Conservation (phyloP, 2,329 filamentous ascomycete genomes). For the Trichoderma asperellum region DNA sequence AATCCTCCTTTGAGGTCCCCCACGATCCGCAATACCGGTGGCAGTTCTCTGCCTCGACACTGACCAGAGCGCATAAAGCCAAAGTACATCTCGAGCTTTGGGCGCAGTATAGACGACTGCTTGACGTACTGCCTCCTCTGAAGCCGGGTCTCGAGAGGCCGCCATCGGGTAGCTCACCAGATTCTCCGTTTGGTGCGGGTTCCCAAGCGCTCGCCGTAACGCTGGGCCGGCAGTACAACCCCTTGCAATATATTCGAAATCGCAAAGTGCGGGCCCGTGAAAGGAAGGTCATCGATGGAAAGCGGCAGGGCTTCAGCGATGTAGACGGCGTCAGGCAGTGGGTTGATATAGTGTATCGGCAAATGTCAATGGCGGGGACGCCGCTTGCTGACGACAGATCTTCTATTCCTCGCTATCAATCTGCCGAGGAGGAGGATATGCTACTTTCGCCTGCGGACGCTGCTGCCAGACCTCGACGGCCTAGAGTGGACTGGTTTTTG, state of each 20-base stretch:
- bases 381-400: slow-evolving; percentile 34
- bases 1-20: slow-evolving; percentile 50
- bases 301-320: slow-evolving; percentile 77
- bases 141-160: slow-evolving; percentile 49
- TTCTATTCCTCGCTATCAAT: slow-evolving; percentile 51
- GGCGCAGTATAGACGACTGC: slow-evolving; percentile 77
- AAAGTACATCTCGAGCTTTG: slow-evolving; percentile 84
- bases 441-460: slow-evolving; percentile 48
- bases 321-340: slow-evolving; percentile 71
- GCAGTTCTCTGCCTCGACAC: slow-evolving; percentile 76
- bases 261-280: slow-evolving; percentile 82
- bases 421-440: slow-evolving; percentile 50
- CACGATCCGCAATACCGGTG: slow-evolving; percentile 58
- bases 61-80: slow-evolving; percentile 81
- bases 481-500: slow-evolving; percentile 82
- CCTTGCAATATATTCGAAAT: slow-evolving; percentile 89
- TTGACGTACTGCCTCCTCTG: slow-evolving; percentile 79
- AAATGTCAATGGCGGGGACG: slow-evolving; percentile 37
- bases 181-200: slow-evolving; percentile 42
- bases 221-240: slow-evolving; percentile 80
- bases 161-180: slow-evolving; percentile 48
- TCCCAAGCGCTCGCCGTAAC: slow-evolving; percentile 41
- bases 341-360: slow-evolving; percentile 67
- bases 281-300: slow-evolving; percentile 72
- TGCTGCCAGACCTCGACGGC: slow-evolving; percentile 65